These are phyloP conservation scores for Sistotremastrum suecicum DNA, from an alignment of 768 basidiomycete genomes.

Conservation along the genomic window DNA sequence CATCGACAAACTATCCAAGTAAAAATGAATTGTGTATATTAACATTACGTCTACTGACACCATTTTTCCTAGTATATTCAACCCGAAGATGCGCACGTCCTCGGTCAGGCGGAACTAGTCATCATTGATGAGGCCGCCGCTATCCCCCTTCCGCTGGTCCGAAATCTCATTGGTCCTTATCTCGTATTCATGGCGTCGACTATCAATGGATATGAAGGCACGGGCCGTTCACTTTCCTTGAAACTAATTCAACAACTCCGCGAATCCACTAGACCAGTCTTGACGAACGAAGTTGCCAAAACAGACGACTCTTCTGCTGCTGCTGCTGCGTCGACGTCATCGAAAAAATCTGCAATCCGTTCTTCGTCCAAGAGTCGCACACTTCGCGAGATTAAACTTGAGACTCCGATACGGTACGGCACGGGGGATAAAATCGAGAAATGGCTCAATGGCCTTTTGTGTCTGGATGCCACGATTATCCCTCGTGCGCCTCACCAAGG, in stretches of 20 bases:
- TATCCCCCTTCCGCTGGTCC: slow-evolving; percentile 90
- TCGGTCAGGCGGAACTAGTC: slow-evolving; percentile 94
- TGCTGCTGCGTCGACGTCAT: slow-evolving; percentile 21
- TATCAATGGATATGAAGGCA: slow-evolving; percentile 98
- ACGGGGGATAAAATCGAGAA: slow-evolving; percentile 80
- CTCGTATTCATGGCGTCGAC: slow-evolving; percentile 99
- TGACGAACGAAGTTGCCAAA: slow-evolving; percentile 42
- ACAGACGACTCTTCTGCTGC: slow-evolving; percentile 27
- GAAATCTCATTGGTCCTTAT: slow-evolving; percentile 85
- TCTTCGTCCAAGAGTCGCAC: slow-evolving; percentile 55
- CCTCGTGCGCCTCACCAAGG: slow-evolving; percentile 45
- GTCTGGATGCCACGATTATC: slow-evolving; percentile 71
- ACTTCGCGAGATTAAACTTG: slow-evolving; percentile 86
- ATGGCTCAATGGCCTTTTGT: slow-evolving; percentile 85
- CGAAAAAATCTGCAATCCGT: slow-evolving; percentile 41
- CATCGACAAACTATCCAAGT: slow-evolving; percentile 97
- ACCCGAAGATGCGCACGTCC: slow-evolving; percentile 94
- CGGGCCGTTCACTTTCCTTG: slow-evolving; percentile 93
- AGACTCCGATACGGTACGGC: slow-evolving; percentile 88
- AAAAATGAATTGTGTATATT: slow-evolving; percentile 7
- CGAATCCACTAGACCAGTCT: slow-evolving; percentile 72
- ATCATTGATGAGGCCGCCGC: slow-evolving; percentile 98
- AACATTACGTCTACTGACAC: background rate
- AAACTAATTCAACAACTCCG: slow-evolving; percentile 96
- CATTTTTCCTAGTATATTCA: slow-evolving; percentile 70